Conservation (phyloP, 257 asterid genomes). For the Nicotiana benthamiana region DNA sequence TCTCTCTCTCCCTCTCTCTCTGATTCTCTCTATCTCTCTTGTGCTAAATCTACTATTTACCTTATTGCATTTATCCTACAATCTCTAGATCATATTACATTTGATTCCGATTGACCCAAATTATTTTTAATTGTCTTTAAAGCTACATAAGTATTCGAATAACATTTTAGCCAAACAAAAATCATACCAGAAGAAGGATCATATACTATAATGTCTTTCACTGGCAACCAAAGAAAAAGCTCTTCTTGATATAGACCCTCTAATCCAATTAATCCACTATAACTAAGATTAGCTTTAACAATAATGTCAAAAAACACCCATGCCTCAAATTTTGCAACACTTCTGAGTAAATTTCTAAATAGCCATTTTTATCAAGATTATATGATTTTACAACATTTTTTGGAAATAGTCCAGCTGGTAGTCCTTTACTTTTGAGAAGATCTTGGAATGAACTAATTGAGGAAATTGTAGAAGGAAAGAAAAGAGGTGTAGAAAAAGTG, state of each 20-base stretch:
- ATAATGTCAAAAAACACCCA: constrained; percentile 61
- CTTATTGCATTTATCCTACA: too few relatives aligned
- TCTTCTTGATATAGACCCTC: constrained; percentile 82
- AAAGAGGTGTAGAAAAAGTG: constrained; percentile 17
- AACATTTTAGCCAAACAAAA: too few relatives aligned
- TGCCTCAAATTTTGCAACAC: constrained; percentile 69
- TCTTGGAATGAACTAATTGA: constrained; percentile 37
- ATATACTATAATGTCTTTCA: constrained; percentile 63
- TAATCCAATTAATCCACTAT: constrained; percentile 70
- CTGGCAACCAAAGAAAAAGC: constrained; percentile 85
- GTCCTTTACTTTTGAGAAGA: constrained; percentile 59
- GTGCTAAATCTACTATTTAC: too few relatives aligned
- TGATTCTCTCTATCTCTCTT: too few relatives aligned
- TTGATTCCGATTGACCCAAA: too few relatives aligned
- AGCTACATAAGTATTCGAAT: too few relatives aligned
- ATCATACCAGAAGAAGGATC: constrained; percentile 84
- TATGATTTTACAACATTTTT: constrained; percentile 60
- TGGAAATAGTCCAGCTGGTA: constrained; percentile 80
- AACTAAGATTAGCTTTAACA: constrained; percentile 70
- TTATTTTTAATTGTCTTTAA: too few relatives aligned
- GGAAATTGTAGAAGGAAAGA: constrained; percentile 9
- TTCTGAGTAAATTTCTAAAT: constrained; percentile 52
- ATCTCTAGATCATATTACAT: too few relatives aligned
- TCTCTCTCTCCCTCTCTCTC: too few relatives aligned
- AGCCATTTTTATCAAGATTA: constrained; percentile 44